Base-by-base conservation (phyloP, 495 filamentous ascomycete genomes). In the Penicillium daleae region DNA sequence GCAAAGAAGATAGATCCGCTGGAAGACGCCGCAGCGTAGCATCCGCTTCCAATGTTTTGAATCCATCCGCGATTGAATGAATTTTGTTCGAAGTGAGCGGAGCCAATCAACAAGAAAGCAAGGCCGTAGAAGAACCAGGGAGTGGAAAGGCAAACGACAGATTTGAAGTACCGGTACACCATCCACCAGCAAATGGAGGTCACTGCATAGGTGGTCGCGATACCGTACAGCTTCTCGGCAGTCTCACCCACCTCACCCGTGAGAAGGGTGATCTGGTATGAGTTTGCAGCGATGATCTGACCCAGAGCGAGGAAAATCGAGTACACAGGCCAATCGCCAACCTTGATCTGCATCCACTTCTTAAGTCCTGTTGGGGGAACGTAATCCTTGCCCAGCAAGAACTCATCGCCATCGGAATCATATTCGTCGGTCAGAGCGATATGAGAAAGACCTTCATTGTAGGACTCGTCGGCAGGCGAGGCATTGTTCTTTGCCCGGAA, bases 301-400 rank as follows among this genome's bases (percentile, higher is more conserved):
- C 86, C 87, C 6, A 90, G 74, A 46, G 87, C 87, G 15, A 80
- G 68, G 49, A 91, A 76, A 63, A 92, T 82, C 6, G 88, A 84
- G 72, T 92, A 92, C n/a, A 91, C 59, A 0, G 89, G 89, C 89
- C 89, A 92, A 66, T 89, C 86, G 22, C 74, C 77, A 26, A 79
- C 74, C 50, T 79, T 81, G 63, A 82, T 60, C 44, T 80, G 75
- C 70, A 79, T 77, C 65, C 77, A 72, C 53, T 83, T 86, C 66
- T 78, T 85, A 2, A 91, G 63, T 4, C 89, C 88, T 4, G 80
- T 86, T 1, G 89, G 89, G 31, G 88, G 85, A 50, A 84, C 76
- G 72, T 91, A 91, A 54, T 86, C 82, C 17, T 80, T 78, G n/a
- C 87, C 86, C 50, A 91, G 78, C 57, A 87, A 71, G 72, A 90